Base-by-base conservation (phyloP, 148 eudicot genomes). In the Amaranthus palmeri region DNA sequence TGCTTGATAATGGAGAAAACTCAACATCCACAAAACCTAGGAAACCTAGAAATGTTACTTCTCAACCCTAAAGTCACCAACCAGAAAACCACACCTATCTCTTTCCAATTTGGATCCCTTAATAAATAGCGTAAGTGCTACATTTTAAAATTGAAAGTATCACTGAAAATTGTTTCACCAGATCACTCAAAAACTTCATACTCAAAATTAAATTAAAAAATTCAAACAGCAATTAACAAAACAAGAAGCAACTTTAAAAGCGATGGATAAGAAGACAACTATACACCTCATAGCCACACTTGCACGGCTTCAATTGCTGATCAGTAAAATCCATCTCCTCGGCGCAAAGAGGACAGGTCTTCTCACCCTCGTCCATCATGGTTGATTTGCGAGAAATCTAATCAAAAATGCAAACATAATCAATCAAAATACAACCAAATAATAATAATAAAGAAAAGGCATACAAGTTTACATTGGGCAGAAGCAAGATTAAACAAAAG, bases 281-380 rank as follows among this genome's bases (percentile, higher is more conserved):
- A 25, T 25, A 54, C 68, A 93, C 98, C 90, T 93, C 96, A 45
- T 93, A 93, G 44, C 98, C 98, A 82, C 98, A 93, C 83, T 83
- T 87, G 95, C 98, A 93, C 50, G 98, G 95, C 89, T 90, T 93
- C 84, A 93, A 78, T 69, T 93, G 98, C 80, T 88, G 98, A 82
- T 93, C 98, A 41, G 96, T 93, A 88, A 93, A 82, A 82, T 93
- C 98, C 98, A 93, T 93, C 88, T 90, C 98, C 86, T 90, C 98
- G 7, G 96, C 92, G 54, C 98, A 93, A 67, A 93, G 96, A 76
- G 98, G 98, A 84, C 98, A 93, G 75, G 88, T 83, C 87, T 87
- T 93, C 67, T 93, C 96, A 76, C 96, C 90, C 77, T 84, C 85
- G 10, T 88, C 95, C 72, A 88, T 87, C 98, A 93, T 93, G 88